Percentiles rank a stretch among this genome's conserved stretches.
phyloP scores from a whole-genome alignment of 805 yeast genomes.

The Saccharomycopsis sp. region DNA sequence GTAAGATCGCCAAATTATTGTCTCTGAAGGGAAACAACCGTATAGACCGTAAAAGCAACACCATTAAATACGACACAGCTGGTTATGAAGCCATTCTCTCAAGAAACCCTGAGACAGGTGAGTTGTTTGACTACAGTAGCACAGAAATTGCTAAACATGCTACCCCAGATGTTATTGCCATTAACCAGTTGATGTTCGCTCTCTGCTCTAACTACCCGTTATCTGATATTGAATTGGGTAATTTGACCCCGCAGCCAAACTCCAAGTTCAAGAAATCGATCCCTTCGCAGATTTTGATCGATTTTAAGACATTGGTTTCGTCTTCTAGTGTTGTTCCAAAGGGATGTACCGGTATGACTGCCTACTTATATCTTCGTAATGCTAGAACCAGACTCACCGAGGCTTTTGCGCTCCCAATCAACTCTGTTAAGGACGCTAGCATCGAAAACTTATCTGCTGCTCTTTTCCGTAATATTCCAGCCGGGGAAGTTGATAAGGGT shows the following conservation, averaged over 20 bases:
- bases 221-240: conserved; percentile 29
- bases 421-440: conserved; percentile 44
- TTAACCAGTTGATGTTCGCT: conserved; percentile 64
- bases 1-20: conserved; percentile 56
- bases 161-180: conserved; percentile 54
- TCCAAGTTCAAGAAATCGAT: conserved; percentile 43
- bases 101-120: conserved; percentile 55
- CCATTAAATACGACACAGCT: conserved; percentile 40
- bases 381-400: conserved; percentile 63
- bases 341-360: conserved; percentile 65
- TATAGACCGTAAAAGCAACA: conserved; percentile 27
- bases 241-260: conserved; percentile 41
- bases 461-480: conserved; percentile 68
- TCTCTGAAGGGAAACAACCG: conserved; percentile 34
- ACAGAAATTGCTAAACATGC: conserved; percentile 27
- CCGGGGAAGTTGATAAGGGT: conserved; percentile 53
- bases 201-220: conserved; percentile 67
- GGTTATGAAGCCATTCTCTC: conserved; percentile 66
- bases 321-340: conserved; percentile 55
- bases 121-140: conserved; percentile 38
- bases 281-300: conserved; percentile 60
- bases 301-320: conserved; percentile 61
- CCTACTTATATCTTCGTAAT: conserved; percentile 65
- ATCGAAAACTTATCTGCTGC: conserved; percentile 74
- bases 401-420: conserved; percentile 65